These are phyloP conservation scores for Botrytis squamosa DNA, from an alignment of 2,329 filamentous ascomycete genomes.

Conservation along the genomic window DNA sequence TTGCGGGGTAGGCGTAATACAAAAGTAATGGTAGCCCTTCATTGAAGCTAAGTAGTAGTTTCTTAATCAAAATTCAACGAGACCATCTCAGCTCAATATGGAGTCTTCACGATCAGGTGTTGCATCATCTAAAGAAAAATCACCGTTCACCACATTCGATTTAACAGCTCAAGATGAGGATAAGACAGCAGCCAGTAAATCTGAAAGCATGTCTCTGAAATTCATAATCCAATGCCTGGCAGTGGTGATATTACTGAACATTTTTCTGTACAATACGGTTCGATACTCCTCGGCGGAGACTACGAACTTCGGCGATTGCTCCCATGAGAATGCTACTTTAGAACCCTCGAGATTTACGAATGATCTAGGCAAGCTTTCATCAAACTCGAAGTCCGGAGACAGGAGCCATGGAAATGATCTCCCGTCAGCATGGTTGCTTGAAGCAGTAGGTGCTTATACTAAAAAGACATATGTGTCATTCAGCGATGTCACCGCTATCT, in stretches of 20 bases:
- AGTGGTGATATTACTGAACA: constrained; percentile 1
- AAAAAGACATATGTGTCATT: background rate
- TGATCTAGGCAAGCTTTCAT: background rate
- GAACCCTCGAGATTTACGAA: background rate
- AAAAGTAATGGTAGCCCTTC: background rate
- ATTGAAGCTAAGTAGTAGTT: background rate
- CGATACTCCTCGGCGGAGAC: background rate
- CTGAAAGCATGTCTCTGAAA: background rate
- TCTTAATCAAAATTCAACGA: background rate
- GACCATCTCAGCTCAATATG: background rate
- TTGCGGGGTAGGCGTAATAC: background rate
- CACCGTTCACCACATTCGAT: background rate
- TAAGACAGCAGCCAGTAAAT: background rate
- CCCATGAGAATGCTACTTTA: background rate
- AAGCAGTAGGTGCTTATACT: background rate
- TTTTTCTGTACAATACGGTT: background rate
- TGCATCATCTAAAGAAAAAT: background rate
- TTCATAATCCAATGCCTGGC: background rate
- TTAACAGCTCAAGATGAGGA: background rate
- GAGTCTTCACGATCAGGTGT: background rate
- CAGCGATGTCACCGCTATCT: background rate
- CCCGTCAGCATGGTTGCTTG: background rate
- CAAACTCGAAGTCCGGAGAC: background rate
- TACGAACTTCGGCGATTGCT: no score
- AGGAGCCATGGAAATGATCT: background rate